Percentiles rank a stretch among this genome's conserved stretches.
These are phyloP conservation scores for Craspedostauros australis DNA, from an alignment of 108 stramenopile genomes.

Conservation along the genomic window DNA sequence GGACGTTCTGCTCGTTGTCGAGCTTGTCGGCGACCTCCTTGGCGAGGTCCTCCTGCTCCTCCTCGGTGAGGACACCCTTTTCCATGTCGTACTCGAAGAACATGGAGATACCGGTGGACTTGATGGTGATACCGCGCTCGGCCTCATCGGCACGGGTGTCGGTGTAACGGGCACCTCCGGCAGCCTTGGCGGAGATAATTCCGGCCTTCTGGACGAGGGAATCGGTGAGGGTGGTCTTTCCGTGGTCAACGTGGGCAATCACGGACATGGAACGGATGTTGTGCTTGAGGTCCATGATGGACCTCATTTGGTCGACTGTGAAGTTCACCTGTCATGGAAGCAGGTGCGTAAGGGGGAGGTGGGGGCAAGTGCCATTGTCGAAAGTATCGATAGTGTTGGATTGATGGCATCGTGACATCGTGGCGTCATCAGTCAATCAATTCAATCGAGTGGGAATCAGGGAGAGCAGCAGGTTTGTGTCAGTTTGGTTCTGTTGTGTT, in stretches of 20 bases:
- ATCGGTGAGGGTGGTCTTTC: constrained; percentile 99
- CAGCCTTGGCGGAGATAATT: constrained; percentile 98
- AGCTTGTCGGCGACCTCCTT: constrained; percentile 49
- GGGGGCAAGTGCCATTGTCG: too few species aligned
- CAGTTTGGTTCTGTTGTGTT: too few species aligned
- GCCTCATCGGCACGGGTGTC: constrained; percentile 99
- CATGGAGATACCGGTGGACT: constrained; percentile 99
- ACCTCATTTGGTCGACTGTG: constrained; percentile 97
- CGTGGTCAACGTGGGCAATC: constrained; percentile 99
- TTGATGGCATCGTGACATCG: too few species aligned
- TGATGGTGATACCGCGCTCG: constrained; percentile 99
- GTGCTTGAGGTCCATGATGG: constrained; percentile 99
- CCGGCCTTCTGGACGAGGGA: constrained; percentile 99
- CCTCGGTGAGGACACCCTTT: constrained; percentile 79
- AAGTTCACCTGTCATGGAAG: constrained; percentile 99
- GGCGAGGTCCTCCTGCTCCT: constrained; percentile 52
- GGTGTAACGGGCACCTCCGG: constrained; percentile 99
- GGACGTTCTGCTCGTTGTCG: constrained; percentile 73
- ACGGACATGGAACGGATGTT: constrained; percentile 99
- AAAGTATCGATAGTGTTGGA: too few species aligned
- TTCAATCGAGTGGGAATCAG: too few species aligned
- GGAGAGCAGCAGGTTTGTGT: too few species aligned
- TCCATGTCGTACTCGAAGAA: constrained; percentile 99
- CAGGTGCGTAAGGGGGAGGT: too few species aligned
- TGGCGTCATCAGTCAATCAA: too few species aligned